A percentile compares a stretch with the other conserved stretches of the same genome.
phyloP scores from a whole-genome alignment of 805 yeast genomes.

The Vanderwaltozyma yarrowii region DNA sequence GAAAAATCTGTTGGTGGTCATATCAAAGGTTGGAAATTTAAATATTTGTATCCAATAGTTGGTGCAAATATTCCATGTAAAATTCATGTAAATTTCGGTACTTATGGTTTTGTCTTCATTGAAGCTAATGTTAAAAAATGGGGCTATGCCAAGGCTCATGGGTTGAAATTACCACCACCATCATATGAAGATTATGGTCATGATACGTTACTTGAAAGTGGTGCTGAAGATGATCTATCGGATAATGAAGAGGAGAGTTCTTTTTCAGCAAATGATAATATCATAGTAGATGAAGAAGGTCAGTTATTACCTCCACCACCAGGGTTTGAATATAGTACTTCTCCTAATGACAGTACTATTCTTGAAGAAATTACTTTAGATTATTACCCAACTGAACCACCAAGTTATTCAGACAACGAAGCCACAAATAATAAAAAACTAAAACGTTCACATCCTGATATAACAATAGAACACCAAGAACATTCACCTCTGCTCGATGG shows the following conservation, averaged over 20 bases:
- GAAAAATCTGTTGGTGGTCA: conserved; percentile 80
- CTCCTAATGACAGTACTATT: conserved; percentile 8
- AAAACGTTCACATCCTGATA: too few species aligned
- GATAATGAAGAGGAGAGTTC: conserved; percentile 12
- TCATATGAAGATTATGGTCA: conserved; percentile 72
- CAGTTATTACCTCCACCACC: conserved; percentile 30
- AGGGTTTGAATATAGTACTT: conserved; percentile 28
- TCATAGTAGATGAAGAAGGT: conserved; percentile 8
- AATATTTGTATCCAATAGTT: conserved; percentile 72
- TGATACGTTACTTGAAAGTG: conserved; percentile 64
- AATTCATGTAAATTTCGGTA: conserved; percentile 84
- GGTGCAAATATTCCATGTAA: conserved; percentile 79
- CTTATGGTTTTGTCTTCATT: conserved; percentile 77
- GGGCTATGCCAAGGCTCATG: conserved; percentile 90
- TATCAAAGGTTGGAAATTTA: conserved; percentile 57
- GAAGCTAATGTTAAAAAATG: conserved; percentile 91
- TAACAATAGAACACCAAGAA: too few species aligned
- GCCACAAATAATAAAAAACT: too few species aligned
- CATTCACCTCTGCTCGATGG: too few species aligned
- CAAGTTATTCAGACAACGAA: conserved; percentile 21
- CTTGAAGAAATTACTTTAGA: conserved; percentile 28
- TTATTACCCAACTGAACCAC: conserved; percentile 31
- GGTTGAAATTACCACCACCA: conserved; percentile 88
- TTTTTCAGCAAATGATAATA: neutral
- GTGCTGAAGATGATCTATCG: conserved; percentile 36